Evolutionary conservation across 2,329 filamentous ascomycete species (phyloP), one percentile per base, ranked within the genome.

Genomic region (Decorospora gaudefroyi): DNA sequence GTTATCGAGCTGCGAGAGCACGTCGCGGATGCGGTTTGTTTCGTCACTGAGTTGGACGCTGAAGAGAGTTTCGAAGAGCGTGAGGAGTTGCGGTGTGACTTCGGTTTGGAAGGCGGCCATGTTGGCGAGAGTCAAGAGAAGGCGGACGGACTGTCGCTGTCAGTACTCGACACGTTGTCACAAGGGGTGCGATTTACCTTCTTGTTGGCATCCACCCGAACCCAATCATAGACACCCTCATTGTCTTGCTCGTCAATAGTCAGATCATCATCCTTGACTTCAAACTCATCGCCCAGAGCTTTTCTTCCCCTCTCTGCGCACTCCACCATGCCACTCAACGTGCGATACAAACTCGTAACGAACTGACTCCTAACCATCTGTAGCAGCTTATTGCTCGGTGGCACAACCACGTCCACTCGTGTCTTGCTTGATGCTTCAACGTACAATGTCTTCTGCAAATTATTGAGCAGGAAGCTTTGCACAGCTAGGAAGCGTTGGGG

Each of bases 401-500:
- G 86, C 16, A 87, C 81, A 43, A 97, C 84, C 53, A 99, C 90
- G 61, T 93, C 86, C 9, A 89, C 82, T 4, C 85, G 80, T 6
- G 86, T 79, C 69, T 88, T 90, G 30, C 79, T 81, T 75, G 85
- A 87, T 15, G 89, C 88, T 55, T 96, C 92, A 29, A 99, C 85
- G 67, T 96, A 99, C 18, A 96, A 78, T 40, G 97, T 95, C 74
- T 92, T 95, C 70, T 99, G 93, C 83, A 97, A 87, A 41, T 91
- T 90, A 1, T 78, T 79, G 13, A 99, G 76, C 9, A 99, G 77
- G 5, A 87, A 82, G 41, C 85, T 87, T 64, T 97, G 91, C 63
- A 96, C 95, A 0, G 87, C 82, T 11, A 88, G 78, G 69, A 99
- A 96, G 40, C 86, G 84, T 2, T 84, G 80, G 0, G 95, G 93